phyloP scores from a whole-genome alignment of 106 monocot species.

The Cymbidium sinense region DNA sequence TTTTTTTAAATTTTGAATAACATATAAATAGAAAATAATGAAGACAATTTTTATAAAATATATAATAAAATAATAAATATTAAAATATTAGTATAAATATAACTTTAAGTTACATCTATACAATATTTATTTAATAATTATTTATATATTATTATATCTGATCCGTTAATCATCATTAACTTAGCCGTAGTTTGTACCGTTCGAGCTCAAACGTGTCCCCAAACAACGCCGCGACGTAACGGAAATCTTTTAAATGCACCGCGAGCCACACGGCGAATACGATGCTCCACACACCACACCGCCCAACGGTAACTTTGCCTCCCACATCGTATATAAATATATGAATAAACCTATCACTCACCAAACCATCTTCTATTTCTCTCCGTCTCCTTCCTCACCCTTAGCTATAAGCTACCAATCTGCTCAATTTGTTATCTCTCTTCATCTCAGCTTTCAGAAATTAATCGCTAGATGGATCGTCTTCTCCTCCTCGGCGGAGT shows the following conservation, averaged over 20 bases:
- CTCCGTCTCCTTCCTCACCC: background rate
- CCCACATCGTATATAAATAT: background rate
- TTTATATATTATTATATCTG: background rate
- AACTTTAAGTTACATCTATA: background rate
- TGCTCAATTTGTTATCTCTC: no score
- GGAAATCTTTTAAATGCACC: background rate
- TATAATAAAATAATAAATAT: no score
- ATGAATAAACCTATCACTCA: background rate
- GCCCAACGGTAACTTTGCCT: background rate
- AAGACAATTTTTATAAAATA: no score
- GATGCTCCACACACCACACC: background rate
- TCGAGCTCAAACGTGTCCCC: background rate
- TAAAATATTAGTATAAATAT: no score
- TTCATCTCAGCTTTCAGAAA: no score
- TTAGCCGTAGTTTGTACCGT: background rate
- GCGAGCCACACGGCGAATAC: background rate
- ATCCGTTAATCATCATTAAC: background rate
- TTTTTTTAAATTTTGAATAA: no score
- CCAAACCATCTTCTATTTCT: background rate
- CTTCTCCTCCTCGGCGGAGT: constrained; percentile 3
- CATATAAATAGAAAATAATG: no score
- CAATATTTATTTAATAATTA: background rate
- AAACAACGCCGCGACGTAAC: background rate
- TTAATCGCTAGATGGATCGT: background rate
- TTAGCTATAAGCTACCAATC: no score